Evolutionary conservation across 2,329 filamentous ascomycete genomes (phyloP), one percentile per base, ranked within the genome.

Genomic region (Fusarium sterilihyphosum): DNA sequence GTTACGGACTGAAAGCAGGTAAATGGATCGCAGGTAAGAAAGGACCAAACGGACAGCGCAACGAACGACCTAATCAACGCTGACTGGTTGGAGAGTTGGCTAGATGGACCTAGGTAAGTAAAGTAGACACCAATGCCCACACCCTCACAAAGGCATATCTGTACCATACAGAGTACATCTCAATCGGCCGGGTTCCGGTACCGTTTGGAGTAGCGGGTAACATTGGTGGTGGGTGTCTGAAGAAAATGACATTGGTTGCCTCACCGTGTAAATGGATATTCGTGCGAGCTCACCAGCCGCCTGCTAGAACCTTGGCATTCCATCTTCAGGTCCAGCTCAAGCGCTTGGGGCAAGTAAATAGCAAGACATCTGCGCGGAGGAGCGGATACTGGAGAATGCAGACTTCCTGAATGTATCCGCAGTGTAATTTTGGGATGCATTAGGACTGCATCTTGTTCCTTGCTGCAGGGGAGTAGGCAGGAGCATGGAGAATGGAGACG

Each of bases 111-210:
- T 75, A 67, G 70, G 66, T 57, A 44, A 66, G 67, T 71, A 60
- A 53, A 70, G 53, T 61, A 77, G 67, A 77, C 71, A 78, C 72
- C 77, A 73, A 73, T 73, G 67, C 71, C 72, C 69, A 69, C 72
- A 77, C 76, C 66, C 75, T 78, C 68, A 68, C 63, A 69, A 64
- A 73, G 58, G 47, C 61, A 77, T 62, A 71, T 71, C 61, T 71
- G 67, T 62, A 66, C 67, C 53, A 46, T 70, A 59, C 37, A 70
- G 53, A 71, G 44, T 59, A 65, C 70, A 54, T 70, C 58, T 75
- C 33, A 75, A 66, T 70, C 74, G 76, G 74, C 74, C 74, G 76
- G 77, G 57, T 75, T 78, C 76, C 76, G 76, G 74, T 75, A 64
- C 67, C 59, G 33, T 63, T 74, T 73, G 65, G 73, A 73, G 72